Conservation (phyloP, 2,329 filamentous ascomycete genomes). For the Fonsecaea erecta region DNA sequence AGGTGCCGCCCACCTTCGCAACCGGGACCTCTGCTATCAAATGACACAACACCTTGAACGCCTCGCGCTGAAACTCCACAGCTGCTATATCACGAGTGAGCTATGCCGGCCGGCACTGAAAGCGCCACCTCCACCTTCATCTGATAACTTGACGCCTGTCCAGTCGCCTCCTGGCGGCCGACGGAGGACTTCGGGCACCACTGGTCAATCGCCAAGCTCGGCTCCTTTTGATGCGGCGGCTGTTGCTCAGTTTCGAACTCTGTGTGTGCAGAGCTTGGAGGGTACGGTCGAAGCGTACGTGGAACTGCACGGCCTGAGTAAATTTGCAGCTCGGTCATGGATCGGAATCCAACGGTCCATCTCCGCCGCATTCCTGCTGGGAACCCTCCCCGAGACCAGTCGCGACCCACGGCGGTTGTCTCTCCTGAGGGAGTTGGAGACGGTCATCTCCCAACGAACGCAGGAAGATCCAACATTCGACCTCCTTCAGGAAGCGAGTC, state of each 20-base stretch:
- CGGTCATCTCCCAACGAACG: slow-evolving; percentile 51
- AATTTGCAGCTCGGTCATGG: slow-evolving; percentile 53
- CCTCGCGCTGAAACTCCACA: slow-evolving; percentile 64
- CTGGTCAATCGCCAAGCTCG: slow-evolving; percentile 23
- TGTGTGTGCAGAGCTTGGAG: slow-evolving; percentile 61
- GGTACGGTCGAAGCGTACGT: slow-evolving; percentile 65
- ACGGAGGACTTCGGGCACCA: slow-evolving; percentile 25
- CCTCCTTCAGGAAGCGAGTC: slow-evolving; percentile 23
- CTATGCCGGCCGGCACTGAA: slow-evolving; percentile 66
- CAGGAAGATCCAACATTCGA: slow-evolving; percentile 37
- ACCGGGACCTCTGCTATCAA: slow-evolving; percentile 50
- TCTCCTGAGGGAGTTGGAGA: slow-evolving; percentile 49
- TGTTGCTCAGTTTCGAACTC: slow-evolving; percentile 50
- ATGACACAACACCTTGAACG: slow-evolving; percentile 62
- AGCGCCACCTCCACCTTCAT: slow-evolving; percentile 39
- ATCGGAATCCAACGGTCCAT: slow-evolving; percentile 54
- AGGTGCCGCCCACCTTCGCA: slow-evolving; percentile 61
- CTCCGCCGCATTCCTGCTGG: slow-evolving; percentile 54
- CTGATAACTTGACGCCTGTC: slow-evolving; percentile 21
- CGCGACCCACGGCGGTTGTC: slow-evolving; percentile 46
- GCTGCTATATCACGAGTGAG: slow-evolving; percentile 66
- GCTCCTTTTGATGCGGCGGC: slow-evolving; percentile 25
- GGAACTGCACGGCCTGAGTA: slow-evolving; percentile 55
- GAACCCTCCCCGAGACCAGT: slow-evolving; percentile 52
- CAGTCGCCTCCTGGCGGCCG: slow-evolving; percentile 31